Evolutionary conservation across 2,329 filamentous ascomycete genomes (phyloP).

Genomic region (Diaporthe citriasiana): DNA sequence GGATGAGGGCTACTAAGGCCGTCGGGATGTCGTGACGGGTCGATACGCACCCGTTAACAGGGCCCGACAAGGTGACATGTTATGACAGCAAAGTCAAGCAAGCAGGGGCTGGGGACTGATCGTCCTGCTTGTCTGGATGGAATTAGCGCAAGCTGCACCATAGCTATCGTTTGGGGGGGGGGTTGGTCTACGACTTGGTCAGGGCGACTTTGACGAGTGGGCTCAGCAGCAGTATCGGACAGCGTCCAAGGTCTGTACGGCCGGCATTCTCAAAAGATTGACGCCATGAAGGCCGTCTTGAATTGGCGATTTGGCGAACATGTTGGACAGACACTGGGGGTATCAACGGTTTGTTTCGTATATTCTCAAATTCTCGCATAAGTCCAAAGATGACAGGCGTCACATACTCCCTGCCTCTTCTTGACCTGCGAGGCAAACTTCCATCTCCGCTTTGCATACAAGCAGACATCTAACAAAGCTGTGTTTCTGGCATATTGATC

Average conservation of each 20-base stretch:
- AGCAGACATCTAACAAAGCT: conserved; percentile 12
- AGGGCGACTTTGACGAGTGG: too few species aligned
- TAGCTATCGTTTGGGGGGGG: too few species aligned
- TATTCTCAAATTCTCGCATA: conserved; percentile 6
- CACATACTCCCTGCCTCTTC: neutral
- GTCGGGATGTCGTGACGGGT: conserved; percentile 62
- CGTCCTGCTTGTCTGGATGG: neutral
- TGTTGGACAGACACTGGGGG: neutral
- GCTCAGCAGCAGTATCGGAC: neutral
- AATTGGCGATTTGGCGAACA: neutral
- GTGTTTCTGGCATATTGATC: neutral
- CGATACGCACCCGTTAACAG: too few species aligned
- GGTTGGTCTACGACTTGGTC: neutral
- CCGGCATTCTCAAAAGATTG: neutral
- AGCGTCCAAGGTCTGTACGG: neutral
- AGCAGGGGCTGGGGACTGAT: neutral
- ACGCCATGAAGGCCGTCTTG: neutral
- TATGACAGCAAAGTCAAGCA: neutral
- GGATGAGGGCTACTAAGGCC: conserved; percentile 71
- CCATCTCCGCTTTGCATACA: conserved; percentile 29
- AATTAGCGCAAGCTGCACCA: neutral
- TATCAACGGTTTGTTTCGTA: conserved; percentile 27
- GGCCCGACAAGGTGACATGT: neutral
- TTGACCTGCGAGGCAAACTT: neutral
- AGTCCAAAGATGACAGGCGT: conserved; percentile 1